phyloP scores from a whole-genome alignment of 768 basidiomycete species.

The Leccinum fibrillosum region DNA sequence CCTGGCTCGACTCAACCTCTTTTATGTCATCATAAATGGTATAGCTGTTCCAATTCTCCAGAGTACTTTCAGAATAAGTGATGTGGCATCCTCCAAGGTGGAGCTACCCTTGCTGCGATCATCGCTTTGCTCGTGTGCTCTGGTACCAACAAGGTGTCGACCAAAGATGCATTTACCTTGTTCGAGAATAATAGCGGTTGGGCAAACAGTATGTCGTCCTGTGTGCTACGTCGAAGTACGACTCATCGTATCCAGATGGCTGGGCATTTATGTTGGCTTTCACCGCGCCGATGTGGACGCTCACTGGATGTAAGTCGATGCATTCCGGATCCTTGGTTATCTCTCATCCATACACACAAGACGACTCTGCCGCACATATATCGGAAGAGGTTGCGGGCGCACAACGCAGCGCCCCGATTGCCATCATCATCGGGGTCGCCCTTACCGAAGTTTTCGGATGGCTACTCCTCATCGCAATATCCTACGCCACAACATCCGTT shows the following conservation, averaged over 20 bases:
- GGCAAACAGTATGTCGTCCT: slow-evolving; percentile 45
- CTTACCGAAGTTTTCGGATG: slow-evolving; percentile 61
- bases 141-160: slow-evolving; percentile 55
- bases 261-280: slow-evolving; percentile 75
- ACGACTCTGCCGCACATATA: slow-evolving; percentile 75
- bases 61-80: background rate
- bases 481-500: slow-evolving; percentile 59
- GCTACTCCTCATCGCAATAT: slow-evolving; percentile 59
- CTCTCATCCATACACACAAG: slow-evolving; percentile 30
- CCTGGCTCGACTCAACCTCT: slow-evolving; percentile 64
- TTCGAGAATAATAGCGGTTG: slow-evolving; percentile 74
- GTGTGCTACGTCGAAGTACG: background rate
- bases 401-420: slow-evolving; percentile 60
- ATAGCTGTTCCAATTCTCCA: slow-evolving; percentile 18
- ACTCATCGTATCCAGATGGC: slow-evolving; percentile 41
- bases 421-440: slow-evolving; percentile 64
- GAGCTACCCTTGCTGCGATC: slow-evolving; percentile 64
- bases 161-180: slow-evolving; percentile 62
- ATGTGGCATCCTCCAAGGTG: slow-evolving; percentile 38
- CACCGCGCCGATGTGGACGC: slow-evolving; percentile 75
- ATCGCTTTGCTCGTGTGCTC: slow-evolving; percentile 56
- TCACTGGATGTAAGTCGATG: slow-evolving; percentile 61
- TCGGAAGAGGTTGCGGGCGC: slow-evolving; percentile 70
- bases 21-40: slow-evolving; percentile 65
- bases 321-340: background rate